phyloP scores from a whole-genome alignment of 345 rosid genomes.

The Bruguiera sexangula region DNA sequence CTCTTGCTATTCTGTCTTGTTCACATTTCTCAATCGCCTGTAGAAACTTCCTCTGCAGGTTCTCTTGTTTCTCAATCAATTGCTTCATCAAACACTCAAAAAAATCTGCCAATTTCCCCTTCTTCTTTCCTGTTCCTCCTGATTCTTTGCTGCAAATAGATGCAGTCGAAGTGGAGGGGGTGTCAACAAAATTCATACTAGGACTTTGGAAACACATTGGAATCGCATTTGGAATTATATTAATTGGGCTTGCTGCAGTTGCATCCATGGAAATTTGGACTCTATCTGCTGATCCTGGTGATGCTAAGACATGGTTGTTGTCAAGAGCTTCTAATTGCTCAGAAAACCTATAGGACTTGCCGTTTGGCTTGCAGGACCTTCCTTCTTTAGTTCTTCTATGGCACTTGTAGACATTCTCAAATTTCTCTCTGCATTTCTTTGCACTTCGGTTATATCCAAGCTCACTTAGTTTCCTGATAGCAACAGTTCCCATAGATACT shows the following conservation, averaged over 20 bases:
- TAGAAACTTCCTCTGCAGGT: conserved; percentile 24
- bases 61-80: conserved; percentile 32
- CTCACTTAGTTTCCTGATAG: conserved; percentile 28
- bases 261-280: conserved; percentile 4
- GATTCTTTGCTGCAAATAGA: conserved; percentile 27
- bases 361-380: conserved; percentile 19
- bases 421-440: conserved; percentile 34
- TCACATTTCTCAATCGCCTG: conserved; percentile 28
- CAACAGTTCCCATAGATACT: conserved; percentile 9
- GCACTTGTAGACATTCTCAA: conserved; percentile 32
- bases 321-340: conserved; percentile 30
- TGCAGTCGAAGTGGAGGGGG: conserved; percentile 20
- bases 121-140: conserved; percentile 19
- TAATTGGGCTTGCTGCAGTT: conserved; percentile 11
- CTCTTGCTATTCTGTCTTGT: conserved; percentile 26
- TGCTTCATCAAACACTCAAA: conserved; percentile 25
- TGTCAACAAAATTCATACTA: conserved; percentile 11
- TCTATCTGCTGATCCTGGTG: conserved; percentile 15
- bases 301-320: neutral
- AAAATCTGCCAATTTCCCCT: conserved; percentile 15
- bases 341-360: conserved; percentile 27
- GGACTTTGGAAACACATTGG: conserved; percentile 10
- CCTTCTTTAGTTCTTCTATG: conserved; percentile 35
- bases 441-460: conserved; percentile 31
- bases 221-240: conserved; percentile 3